A percentile compares a stretch with the other conserved stretches of the same genome.
These are phyloP conservation scores for Acacia pycnantha DNA, from an alignment of 331 rosid species.

Conservation along the genomic window DNA sequence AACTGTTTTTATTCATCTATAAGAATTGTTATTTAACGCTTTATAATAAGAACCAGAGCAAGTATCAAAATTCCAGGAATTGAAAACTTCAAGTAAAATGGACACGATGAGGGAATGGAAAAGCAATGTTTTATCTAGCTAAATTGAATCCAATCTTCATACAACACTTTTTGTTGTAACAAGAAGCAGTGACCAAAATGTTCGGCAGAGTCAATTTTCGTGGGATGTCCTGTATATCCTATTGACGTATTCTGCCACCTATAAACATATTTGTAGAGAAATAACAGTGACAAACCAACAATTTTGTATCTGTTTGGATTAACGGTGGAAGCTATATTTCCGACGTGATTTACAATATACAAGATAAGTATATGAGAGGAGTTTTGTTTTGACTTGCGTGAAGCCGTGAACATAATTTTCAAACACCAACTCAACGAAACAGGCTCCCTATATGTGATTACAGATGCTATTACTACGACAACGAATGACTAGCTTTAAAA, in stretches of 20 bases:
- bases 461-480: constrained; percentile 21
- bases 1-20: too few relatives aligned
- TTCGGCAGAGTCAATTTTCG: not conserved
- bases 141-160: not conserved
- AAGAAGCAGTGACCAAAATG: constrained; percentile 1
- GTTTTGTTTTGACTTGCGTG: too few relatives aligned
- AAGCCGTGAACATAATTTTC: too few relatives aligned
- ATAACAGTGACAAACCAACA: not conserved
- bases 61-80: not conserved
- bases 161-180: not conserved
- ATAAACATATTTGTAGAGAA: not conserved
- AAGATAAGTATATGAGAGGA: too few relatives aligned
- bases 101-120: not conserved
- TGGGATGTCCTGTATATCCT: not conserved
- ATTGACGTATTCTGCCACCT: not conserved
- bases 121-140: not conserved
- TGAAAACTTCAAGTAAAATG: not conserved
- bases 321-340: too few relatives aligned
- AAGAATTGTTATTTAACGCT: too few relatives aligned
- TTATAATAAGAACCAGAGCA: too few relatives aligned
- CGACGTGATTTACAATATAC: too few relatives aligned
- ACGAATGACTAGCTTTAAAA: constrained; percentile 46
- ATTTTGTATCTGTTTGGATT: not conserved
- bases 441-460: not conserved
- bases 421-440: too few relatives aligned